Evolutionary conservation across 2,329 filamentous ascomycete genomes (phyloP).

Genomic region (Hymenoscyphus albidus): DNA sequence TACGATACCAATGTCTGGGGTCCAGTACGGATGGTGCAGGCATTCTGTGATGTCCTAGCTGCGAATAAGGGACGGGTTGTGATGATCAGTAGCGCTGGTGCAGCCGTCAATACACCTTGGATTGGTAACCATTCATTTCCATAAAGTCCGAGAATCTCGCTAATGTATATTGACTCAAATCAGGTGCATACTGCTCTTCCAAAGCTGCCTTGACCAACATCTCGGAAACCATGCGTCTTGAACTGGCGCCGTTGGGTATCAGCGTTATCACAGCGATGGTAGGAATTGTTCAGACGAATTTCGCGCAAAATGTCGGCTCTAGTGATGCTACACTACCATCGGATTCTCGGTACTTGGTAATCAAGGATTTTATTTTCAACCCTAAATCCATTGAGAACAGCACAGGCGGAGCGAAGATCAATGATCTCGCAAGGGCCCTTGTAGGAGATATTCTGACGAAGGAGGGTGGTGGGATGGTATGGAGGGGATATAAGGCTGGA

Average conservation of each 20-base stretch:
- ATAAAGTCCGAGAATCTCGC: background rate
- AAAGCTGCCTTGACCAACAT: conserved; percentile 16
- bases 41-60: conserved; percentile 25
- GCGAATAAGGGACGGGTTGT: conserved; percentile 38
- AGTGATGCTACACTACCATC: background rate
- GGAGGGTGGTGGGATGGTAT: background rate
- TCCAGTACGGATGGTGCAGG: conserved; percentile 29
- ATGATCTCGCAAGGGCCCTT: background rate
- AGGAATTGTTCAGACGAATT: conserved; percentile 14
- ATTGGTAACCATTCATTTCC: background rate
- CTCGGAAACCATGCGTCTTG: conserved; percentile 14
- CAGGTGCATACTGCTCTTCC: conserved; percentile 17
- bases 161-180: conserved; percentile 13
- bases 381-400: background rate
- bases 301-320: background rate
- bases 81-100: conserved; percentile 38
- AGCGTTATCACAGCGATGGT: conserved; percentile 17
- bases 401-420: background rate
- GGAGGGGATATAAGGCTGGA: background rate
- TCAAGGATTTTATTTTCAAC: background rate
- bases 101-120: conserved; percentile 10
- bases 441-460: background rate
- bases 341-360: background rate
- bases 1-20: conserved; percentile 34
- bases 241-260: conserved; percentile 16